Conservation (phyloP, 2,329 filamentous ascomycete genomes). For the Aspergillus intermedius region DNA sequence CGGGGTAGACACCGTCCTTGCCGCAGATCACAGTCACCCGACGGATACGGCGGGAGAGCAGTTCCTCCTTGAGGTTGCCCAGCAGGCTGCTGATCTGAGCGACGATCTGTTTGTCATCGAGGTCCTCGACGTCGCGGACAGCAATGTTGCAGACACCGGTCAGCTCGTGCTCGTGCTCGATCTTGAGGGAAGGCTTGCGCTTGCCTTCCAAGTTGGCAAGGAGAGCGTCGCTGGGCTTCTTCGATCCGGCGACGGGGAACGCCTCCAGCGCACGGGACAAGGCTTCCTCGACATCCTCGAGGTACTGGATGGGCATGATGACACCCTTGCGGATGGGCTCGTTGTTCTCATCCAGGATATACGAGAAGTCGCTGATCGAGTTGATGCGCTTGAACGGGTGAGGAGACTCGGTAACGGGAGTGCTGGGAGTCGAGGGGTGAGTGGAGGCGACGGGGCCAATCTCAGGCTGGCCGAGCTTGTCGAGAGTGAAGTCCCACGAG, state of each 20-base stretch:
- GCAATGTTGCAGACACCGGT: slow-evolving; percentile 90
- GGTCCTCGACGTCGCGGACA: slow-evolving; percentile 77
- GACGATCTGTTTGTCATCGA: slow-evolving; percentile 74
- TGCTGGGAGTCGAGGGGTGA: slow-evolving; percentile 76
- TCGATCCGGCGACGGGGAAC: slow-evolving; percentile 56
- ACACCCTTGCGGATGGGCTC: slow-evolving; percentile 88
- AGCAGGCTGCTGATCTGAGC: slow-evolving; percentile 69
- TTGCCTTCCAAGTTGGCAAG: slow-evolving; percentile 68
- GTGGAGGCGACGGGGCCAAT: slow-evolving; percentile 72
- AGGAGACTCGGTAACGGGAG: slow-evolving; percentile 53
- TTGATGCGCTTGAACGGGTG: slow-evolving; percentile 73
- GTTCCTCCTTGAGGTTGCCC: slow-evolving; percentile 73
- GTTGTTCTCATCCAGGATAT: slow-evolving; percentile 64
- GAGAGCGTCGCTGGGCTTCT: slow-evolving; percentile 52
- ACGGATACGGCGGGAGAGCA: slow-evolving; percentile 73
- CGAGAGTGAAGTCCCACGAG: slow-evolving; percentile 91
- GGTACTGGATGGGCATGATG: slow-evolving; percentile 84
- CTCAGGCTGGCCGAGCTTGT: slow-evolving; percentile 87
- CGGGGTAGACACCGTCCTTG: slow-evolving; percentile 88
- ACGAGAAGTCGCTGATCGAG: slow-evolving; percentile 96
- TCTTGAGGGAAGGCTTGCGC: slow-evolving; percentile 53
- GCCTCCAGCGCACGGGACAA: slow-evolving; percentile 77
- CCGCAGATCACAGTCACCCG: slow-evolving; percentile 95
- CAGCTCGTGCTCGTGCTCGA: slow-evolving; percentile 65
- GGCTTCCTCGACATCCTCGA: slow-evolving; percentile 88